Conservation (phyloP, 2,329 filamentous ascomycete species). For the Aplosporella prunicola region DNA sequence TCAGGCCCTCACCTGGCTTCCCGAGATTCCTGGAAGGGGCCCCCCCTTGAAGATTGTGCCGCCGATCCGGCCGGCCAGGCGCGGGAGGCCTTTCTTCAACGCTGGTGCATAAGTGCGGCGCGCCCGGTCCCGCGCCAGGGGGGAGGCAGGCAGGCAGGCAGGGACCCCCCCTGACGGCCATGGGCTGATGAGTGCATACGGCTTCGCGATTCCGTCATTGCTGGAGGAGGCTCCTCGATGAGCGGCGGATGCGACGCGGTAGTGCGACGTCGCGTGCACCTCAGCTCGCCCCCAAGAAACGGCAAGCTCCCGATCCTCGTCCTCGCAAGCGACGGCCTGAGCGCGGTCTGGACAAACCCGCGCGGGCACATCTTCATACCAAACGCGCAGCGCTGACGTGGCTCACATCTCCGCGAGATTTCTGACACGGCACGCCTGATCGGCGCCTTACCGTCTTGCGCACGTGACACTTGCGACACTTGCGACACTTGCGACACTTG, state of each 20-base stretch:
- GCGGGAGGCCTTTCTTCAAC: slow-evolving; percentile 4
- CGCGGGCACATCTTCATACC: slow-evolving; percentile 5
- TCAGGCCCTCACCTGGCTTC: slow-evolving; percentile 13
- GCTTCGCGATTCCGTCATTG: slow-evolving; percentile 11
- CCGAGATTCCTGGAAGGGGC: slow-evolving; percentile 14
- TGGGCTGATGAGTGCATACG: slow-evolving; percentile 14
- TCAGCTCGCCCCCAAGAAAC: slow-evolving; percentile 1
- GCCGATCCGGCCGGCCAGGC: slow-evolving; percentile 8
- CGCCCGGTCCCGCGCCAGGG: slow-evolving; percentile 9
- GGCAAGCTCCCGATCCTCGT: slow-evolving; percentile 7
- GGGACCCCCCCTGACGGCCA: slow-evolving; percentile 6
- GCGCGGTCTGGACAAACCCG: neutral
- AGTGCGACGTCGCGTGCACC: neutral
- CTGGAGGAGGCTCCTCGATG: slow-evolving; percentile 11
- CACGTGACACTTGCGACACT: neutral
- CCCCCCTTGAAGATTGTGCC: slow-evolving; percentile 11
- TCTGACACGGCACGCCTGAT: slow-evolving; percentile 7
- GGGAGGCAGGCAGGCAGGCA: neutral
- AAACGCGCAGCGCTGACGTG: slow-evolving; percentile 10
- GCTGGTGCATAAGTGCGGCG: slow-evolving; percentile 10
- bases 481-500: neutral
- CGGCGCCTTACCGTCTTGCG: slow-evolving; percentile 6
- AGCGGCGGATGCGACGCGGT: neutral
- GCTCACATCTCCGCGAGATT: slow-evolving; percentile 5
- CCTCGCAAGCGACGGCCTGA: neutral